Percentiles rank a stretch among this genome's conserved stretches.
Conservation (phyloP, 2,329 filamentous ascomycete genomes). For the Neonectria hederae region DNA sequence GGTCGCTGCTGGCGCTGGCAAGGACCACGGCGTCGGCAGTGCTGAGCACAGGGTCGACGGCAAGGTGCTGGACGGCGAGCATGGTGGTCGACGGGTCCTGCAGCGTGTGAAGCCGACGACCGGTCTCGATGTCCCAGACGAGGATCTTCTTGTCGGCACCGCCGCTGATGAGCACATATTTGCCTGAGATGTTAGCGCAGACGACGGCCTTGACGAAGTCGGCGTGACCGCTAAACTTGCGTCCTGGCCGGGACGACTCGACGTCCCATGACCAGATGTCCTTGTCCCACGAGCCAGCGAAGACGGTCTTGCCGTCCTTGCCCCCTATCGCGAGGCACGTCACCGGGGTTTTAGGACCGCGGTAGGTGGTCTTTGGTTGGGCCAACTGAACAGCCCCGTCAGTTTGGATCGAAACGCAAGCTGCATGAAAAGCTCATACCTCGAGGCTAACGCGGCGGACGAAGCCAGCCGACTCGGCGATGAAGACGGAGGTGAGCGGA, state of each 20-base stretch:
- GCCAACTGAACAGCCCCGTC: conserved; percentile 42
- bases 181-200: conserved; percentile 67
- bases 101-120: conserved; percentile 76
- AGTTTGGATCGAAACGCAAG: not conserved
- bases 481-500: conserved; percentile 68
- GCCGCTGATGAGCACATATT: conserved; percentile 75
- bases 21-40: conserved; percentile 63
- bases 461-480: conserved; percentile 88
- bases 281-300: conserved; percentile 96
- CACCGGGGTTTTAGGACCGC: conserved; percentile 81
- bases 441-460: conserved; percentile 79
- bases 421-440: conserved; percentile 57
- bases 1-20: conserved; percentile 83
- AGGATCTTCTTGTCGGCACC: conserved; percentile 83
- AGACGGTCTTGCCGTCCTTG: conserved; percentile 67
- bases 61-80: conserved; percentile 83
- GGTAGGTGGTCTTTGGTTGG: conserved; percentile 60
- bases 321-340: conserved; percentile 78
- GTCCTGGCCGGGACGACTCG: conserved; percentile 61
- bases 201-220: conserved; percentile 92
- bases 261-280: conserved; percentile 86
- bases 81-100: conserved; percentile 76
- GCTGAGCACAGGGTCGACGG: conserved; percentile 73
- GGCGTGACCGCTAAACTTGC: conserved; percentile 77
- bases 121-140: conserved; percentile 80